Base-by-base conservation (phyloP, 495 filamentous ascomycete genomes). In the Aspergillus indologenus region DNA sequence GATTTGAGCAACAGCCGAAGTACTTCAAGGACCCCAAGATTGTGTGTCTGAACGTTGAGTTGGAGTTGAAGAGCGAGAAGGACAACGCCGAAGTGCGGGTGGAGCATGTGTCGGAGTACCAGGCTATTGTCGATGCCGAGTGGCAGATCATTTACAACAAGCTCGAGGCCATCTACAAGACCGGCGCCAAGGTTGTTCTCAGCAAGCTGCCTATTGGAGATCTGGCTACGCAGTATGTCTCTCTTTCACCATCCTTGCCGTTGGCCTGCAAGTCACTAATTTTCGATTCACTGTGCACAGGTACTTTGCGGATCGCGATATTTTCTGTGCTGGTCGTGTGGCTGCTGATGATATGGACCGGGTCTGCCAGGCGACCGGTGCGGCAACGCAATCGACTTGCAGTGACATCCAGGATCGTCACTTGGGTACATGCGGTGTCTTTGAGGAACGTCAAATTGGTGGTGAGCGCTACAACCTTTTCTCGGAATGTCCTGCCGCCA, bases 91-190 rank as follows among this genome's bases (percentile, higher is more conserved):
- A 98, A 76, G 92, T 98, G 57, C 85, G 94, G 61, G 92, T 98
- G 48, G 94, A 97, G 76, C 94, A 98, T 69, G 94, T 98, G 58
- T 96, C 93, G 26, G 94, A 98, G 78, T 98, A 98, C 80, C 94
- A 98, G 77, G 94, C 94, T 50, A 96, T 98, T 66, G 94, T 98
- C 70, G 94, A 98, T 71, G 94, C 94, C 44, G 94, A 98, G 75
- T 98, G 94, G 94, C 90, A 96, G 77, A 98, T 98, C 70, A 98
- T 98, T 72, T 96, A 85, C 85, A 92, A 97, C 82, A 98, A 98
- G 82, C 86, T 98, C 65, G 93, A 98, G 76, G 91, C 92, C 24
- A 76, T 93, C 51, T 83, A 91, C 82, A 87, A 91, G 70, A 96
- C 93, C 5, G 94, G 93, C 48, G 94, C 94, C 44, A 95, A 96